phyloP scores from a whole-genome alignment of 129 eudicot species.

The Flaveria sonorensis region DNA sequence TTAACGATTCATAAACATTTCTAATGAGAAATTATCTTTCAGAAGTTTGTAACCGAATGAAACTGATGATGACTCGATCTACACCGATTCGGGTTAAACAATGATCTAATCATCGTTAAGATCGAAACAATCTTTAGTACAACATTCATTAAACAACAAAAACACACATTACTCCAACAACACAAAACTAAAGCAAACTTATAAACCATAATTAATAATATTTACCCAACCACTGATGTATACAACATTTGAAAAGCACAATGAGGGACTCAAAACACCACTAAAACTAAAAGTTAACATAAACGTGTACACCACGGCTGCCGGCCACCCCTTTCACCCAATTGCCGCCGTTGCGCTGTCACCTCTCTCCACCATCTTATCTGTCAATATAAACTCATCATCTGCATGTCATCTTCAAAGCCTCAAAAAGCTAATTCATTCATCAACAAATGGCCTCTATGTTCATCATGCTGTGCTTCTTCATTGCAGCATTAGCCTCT shows the following conservation, averaged over 20 bases:
- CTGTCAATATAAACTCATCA: conserved; percentile 19
- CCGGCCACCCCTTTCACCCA: conserved; percentile 29
- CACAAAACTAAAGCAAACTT: background rate
- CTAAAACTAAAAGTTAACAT: conserved; percentile 24
- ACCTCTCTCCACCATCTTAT: conserved; percentile 6
- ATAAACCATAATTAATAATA: background rate
- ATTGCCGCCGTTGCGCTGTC: conserved; percentile 27
- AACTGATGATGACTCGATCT: background rate
- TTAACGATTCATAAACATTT: background rate
- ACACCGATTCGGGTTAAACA: background rate
- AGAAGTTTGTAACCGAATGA: background rate
- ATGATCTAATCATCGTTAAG: background rate
- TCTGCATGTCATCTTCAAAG: conserved; percentile 1
- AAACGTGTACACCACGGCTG: conserved; percentile 10
- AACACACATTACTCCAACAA: background rate
- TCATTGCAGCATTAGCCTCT: conserved; percentile 30
- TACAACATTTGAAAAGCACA: background rate
- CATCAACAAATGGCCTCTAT: conserved; percentile 24
- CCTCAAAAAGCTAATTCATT: background rate
- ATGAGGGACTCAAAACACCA: conserved; percentile 20
- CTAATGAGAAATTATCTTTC: no score
- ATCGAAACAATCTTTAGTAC: background rate
- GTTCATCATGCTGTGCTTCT: conserved; percentile 16
- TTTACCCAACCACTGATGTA: background rate
- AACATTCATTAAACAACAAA: background rate